Conservation (phyloP, 768 basidiomycete species). For the Podaxis rugospora region DNA sequence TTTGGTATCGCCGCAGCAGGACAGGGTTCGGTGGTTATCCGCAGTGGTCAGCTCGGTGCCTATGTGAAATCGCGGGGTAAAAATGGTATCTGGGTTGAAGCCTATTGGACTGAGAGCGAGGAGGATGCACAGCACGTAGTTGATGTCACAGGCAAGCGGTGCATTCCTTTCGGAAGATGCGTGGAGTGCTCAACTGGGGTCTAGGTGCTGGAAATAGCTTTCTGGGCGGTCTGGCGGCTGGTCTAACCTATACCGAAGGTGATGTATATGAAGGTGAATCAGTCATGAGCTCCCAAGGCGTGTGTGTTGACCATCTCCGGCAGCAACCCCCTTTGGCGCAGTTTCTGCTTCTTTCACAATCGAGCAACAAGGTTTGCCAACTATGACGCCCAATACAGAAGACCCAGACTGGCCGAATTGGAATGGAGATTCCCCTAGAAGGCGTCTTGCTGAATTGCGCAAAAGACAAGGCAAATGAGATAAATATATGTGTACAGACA, state of each 20-base stretch:
- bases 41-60: constrained; percentile 70
- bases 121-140: constrained; percentile 47
- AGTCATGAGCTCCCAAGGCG: neutral
- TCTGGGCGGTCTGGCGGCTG: constrained; percentile 79
- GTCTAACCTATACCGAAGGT: constrained; percentile 48
- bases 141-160: constrained; percentile 72
- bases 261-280: constrained; percentile 64
- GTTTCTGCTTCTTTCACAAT: constrained; percentile 81
- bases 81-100: constrained; percentile 59
- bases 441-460: constrained; percentile 51
- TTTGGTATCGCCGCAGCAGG: constrained; percentile 50
- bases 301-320: constrained; percentile 7
- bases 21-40: constrained; percentile 63
- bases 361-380: constrained; percentile 77
- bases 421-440: constrained; percentile 67
- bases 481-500: constrained; percentile 32
- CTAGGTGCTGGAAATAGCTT: constrained; percentile 90
- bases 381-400: constrained; percentile 29
- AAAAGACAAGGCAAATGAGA: constrained; percentile 30
- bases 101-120: constrained; percentile 55
- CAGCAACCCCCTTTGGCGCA: constrained; percentile 70
- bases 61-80: constrained; percentile 45
- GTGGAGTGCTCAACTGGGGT: neutral
- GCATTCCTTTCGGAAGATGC: neutral
- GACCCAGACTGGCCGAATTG: constrained; percentile 36